Conservation (phyloP, 768 basidiomycete genomes). For the Kwoniella europaea region DNA sequence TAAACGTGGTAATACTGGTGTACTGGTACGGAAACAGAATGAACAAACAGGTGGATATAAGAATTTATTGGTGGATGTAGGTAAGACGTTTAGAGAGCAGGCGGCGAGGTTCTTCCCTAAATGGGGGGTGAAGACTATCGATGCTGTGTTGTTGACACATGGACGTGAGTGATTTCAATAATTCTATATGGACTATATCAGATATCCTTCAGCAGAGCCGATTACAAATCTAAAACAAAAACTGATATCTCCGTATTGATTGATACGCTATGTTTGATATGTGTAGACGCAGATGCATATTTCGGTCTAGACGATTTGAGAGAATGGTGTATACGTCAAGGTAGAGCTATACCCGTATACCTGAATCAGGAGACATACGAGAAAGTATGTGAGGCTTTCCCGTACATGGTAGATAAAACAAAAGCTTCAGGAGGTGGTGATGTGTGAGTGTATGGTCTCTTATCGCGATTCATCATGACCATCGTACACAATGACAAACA, state of each 20-base stretch:
- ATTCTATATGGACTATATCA: too few relatives aligned
- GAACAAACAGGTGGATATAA: constrained; percentile 65
- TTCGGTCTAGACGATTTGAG: constrained; percentile 88
- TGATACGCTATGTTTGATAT: too few relatives aligned
- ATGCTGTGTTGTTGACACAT: constrained; percentile 81
- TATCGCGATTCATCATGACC: fast-evolving
- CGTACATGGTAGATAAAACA: constrained; percentile 73
- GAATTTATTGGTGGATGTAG: constrained; percentile 80
- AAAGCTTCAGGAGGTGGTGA: constrained; percentile 64
- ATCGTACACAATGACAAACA: too few relatives aligned
- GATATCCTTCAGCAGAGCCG: too few relatives aligned
- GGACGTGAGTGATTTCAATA: constrained; percentile 63
- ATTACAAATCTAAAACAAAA: too few relatives aligned
- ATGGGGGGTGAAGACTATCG: constrained; percentile 72
- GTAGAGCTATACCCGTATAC: constrained; percentile 43
- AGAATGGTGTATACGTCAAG: constrained; percentile 59
- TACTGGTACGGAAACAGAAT: constrained; percentile 64
- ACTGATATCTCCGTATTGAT: too few relatives aligned
- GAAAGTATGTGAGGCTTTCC: constrained; percentile 64
- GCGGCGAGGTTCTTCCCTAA: constrained; percentile 65
- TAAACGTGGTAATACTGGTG: constrained; percentile 79
- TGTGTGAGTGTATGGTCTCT: constrained; percentile 37
- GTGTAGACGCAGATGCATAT: constrained; percentile 66
- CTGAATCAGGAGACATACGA: constrained; percentile 43
- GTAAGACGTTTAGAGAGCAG: constrained; percentile 71